Evolutionary conservation across 768 basidiomycete genomes (phyloP).

Genomic region (Mrakia gelida): DNA sequence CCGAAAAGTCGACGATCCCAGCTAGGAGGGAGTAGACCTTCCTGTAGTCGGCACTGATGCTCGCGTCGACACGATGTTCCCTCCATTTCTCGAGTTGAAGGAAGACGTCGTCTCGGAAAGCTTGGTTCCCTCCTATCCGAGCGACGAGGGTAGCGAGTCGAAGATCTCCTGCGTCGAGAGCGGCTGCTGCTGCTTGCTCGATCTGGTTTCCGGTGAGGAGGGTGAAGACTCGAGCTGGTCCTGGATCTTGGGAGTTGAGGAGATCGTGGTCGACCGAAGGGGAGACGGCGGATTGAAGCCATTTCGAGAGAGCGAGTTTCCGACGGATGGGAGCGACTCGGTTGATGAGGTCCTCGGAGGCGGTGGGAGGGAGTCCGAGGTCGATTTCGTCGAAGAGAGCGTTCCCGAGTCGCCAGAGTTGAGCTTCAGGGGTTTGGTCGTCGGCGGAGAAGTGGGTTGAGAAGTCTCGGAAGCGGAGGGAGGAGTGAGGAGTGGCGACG

Average conservation of each 20-base stretch:
- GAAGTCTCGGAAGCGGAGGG: conserved; percentile 74
- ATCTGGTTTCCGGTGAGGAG: conserved; percentile 83
- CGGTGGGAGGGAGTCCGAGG: conserved; percentile 55
- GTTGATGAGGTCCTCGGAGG: conserved; percentile 59
- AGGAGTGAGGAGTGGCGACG: conserved; percentile 23
- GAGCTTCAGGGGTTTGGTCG: conserved; percentile 69
- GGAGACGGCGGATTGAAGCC: conserved; percentile 73
- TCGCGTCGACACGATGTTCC: conserved; percentile 64
- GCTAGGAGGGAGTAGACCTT: conserved; percentile 79
- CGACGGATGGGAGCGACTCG: conserved; percentile 63
- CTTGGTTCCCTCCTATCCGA: conserved; percentile 68
- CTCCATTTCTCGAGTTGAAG: conserved; percentile 80
- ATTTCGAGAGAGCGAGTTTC: conserved; percentile 72
- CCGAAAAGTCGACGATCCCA: conserved; percentile 63
- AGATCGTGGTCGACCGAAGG: conserved; percentile 65
- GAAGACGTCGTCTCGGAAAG: conserved; percentile 66
- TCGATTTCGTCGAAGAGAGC: conserved; percentile 84
- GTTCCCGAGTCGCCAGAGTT: conserved; percentile 78
- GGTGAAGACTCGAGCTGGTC: conserved; percentile 58
- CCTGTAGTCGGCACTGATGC: conserved; percentile 63
- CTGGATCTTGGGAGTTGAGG: conserved; percentile 51
- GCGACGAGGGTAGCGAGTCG: conserved; percentile 84
- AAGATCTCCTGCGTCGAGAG: conserved; percentile 69
- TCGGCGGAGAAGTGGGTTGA: conserved; percentile 63
- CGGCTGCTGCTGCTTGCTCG: conserved; percentile 70